Evolutionary conservation across 2,329 filamentous ascomycete species (phyloP), one percentile per base, ranked within the genome.

Genomic region (Claviceps capensis): DNA sequence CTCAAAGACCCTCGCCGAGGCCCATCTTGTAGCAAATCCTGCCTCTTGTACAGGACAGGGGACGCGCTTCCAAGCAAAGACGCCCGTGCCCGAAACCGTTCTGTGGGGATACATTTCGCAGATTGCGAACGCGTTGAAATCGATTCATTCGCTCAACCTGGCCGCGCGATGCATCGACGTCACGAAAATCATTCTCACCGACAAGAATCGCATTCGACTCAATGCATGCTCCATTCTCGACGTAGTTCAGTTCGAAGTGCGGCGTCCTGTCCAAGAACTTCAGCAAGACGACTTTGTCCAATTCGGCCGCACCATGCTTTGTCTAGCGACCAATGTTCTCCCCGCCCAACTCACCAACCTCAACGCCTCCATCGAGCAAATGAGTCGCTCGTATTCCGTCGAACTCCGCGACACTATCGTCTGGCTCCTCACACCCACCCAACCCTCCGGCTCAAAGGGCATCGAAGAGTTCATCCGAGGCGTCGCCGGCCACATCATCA

Each of bases 101-200:
- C 69, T 98, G 1, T 98, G 93, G 93, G 81, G 82, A 45, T 98
- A 97, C 65, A 81, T 96, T 54, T 85, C 90, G 5, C 93, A 98
- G 66, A 84, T 98, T 55, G 83, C 88, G 41, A 93, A 86, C 57
- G 93, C 88, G 1, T 72, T 98, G 38, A 91, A 88, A 63, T 79
- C 86, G 0, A 91, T 98, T 41, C 93, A 98, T 63, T 76, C 77
- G 13, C 79, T 78, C 52, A 86, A 86, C 19, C 74, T 97, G 42
- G 91, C 93, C 22, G 91, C 90, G 40, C 80, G 90, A 48, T 85
- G 91, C 50, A 81, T 98, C 46, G 88, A 93, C 54, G 77, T 87
- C 13, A 91, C 81, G 68, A 97, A 97, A 66, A 83, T 98, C 53
- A 77, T 98, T 16, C 64, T 97, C 22, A 96, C 91, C 0, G 86